phyloP scores from a whole-genome alignment of 495 filamentous ascomycete genomes.

The Lasiosphaeria miniovina region DNA sequence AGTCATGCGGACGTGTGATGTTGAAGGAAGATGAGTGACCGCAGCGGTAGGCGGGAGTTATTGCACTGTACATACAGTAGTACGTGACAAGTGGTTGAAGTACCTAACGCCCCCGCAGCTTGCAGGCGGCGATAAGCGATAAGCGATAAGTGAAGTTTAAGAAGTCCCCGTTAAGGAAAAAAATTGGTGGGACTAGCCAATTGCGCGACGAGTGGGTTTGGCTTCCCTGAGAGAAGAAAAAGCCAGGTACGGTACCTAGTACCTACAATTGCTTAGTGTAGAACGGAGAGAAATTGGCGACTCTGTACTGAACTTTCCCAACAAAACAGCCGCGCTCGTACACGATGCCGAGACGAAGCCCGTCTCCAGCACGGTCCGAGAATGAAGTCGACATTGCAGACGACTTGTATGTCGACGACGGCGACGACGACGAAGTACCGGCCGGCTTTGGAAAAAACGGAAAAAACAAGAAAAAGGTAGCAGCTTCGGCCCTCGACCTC shows the following conservation, averaged over 20 bases:
- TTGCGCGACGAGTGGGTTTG: neutral
- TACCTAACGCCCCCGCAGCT: neutral
- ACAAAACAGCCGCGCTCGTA: neutral
- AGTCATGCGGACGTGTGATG: neutral
- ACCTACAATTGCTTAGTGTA: neutral
- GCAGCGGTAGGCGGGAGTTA: neutral
- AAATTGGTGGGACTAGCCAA: constrained; percentile 3
- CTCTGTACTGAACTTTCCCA: neutral
- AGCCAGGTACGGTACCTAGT: no score
- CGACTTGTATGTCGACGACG: constrained; percentile 62
- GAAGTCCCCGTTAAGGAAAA: constrained; percentile 26
- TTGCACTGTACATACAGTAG: neutral
- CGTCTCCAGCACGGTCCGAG: constrained; percentile 84
- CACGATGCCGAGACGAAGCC: constrained; percentile 40
- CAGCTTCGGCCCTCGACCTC: constrained; percentile 27
- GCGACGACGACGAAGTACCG: constrained; percentile 34
- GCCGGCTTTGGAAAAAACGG: constrained; percentile 1
- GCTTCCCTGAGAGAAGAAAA: neutral
- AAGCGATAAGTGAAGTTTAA: constrained; percentile 10
- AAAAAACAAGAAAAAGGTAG: constrained; percentile 9
- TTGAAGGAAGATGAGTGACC: neutral
- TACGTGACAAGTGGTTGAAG: neutral
- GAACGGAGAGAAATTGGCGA: neutral
- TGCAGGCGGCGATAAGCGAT: constrained; percentile 15
- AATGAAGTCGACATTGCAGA: constrained; percentile 87